Evolutionary conservation across 2,329 filamentous ascomycete genomes (phyloP), one percentile per base, ranked within the genome.

Genomic region (Aspergillus sp.): DNA sequence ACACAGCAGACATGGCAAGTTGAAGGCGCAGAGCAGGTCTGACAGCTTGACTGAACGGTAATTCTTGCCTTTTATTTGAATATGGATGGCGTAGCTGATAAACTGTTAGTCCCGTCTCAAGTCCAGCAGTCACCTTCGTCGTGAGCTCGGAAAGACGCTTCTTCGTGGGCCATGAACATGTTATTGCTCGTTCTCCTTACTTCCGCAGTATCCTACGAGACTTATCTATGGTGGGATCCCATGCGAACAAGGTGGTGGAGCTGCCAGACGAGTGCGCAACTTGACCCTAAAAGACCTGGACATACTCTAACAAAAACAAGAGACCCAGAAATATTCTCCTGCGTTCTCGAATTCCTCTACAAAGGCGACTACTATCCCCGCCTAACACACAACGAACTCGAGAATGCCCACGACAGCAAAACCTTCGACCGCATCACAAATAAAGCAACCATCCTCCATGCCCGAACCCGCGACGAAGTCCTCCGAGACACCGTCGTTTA

Each of bases 311-410:
- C 41, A 2, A 22, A 5, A 13, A 15, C 35, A 63, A 85, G 87
- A 79, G 88, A 95, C 76, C 89, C 90, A 59, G 90, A 95, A 77
- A 81, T 94, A 69, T 88, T 96, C 72, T 94, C 89, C 68, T 90
- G 86, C 64, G 78, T 96, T 63, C 88, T 96, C 74, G 90, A 96
- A 76, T 96, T 90, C 70, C 83, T 96, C 58, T 96, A 96, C 84
- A 95, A 94, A 77, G 89, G 88, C 58, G 90, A 95, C 79, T 95
- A 95, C 75, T 93, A 87, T 71, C 90, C 90, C 48, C 87, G 89
- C 70, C 79, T 96, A 74, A 66, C 95, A 60, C 88, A 89, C 71
- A 87, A 88, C 80, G 89, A 87, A 79, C 87, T 95, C 74, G 89
- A 95, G 80, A 85, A 87, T 69, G 73, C 73, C 60, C 69, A 74